Evolutionary conservation across 169 alveolate genomes (phyloP).

Genomic region (Plasmodium berghei): DNA sequence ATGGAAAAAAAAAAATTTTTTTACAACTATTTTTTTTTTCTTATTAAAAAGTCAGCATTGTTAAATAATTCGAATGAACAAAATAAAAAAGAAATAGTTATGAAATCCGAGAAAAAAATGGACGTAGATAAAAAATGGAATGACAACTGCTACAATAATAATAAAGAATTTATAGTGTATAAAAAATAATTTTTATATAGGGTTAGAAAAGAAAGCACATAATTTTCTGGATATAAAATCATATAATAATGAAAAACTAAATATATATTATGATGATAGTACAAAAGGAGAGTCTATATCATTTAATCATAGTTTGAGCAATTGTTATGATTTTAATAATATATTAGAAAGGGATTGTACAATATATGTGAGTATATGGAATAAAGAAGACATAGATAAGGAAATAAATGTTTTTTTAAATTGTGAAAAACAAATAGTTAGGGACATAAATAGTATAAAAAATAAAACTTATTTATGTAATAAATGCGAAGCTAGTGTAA

Average conservation of each 20-base stretch:
- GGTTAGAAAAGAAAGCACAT: slow-evolving; percentile 22
- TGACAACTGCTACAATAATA: background rate
- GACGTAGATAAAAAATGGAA: background rate
- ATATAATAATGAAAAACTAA: slow-evolving; percentile 16
- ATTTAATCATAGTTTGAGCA: slow-evolving; percentile 25
- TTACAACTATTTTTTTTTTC: slow-evolving; percentile 34
- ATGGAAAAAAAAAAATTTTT: slow-evolving; percentile 17
- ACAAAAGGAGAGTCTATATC: slow-evolving; percentile 52
- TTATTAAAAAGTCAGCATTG: slow-evolving; percentile 19
- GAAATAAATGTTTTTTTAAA: slow-evolving; percentile 25
- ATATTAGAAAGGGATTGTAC: slow-evolving; percentile 9
- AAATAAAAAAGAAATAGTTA: background rate
- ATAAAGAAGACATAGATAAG: slow-evolving; percentile 44
- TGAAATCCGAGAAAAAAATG: background rate
- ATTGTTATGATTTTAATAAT: slow-evolving; percentile 56
- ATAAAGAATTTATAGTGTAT: background rate
- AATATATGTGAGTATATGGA: slow-evolving; percentile 68
- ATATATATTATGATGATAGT: slow-evolving; percentile 1
- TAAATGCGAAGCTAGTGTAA: slow-evolving; percentile 13
- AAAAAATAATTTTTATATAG: slow-evolving; percentile 25
- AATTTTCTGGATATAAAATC: slow-evolving; percentile 1
- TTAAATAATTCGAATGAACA: background rate
- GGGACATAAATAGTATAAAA: slow-evolving; percentile 4
- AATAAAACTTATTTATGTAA: slow-evolving; percentile 7
- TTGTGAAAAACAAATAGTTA: slow-evolving; percentile 26